A percentile compares a stretch with the other conserved stretches of the same genome.
Evolutionary conservation across 1,284 basidiomycete species (phyloP).

Genomic region (Ustilago esculenta): DNA sequence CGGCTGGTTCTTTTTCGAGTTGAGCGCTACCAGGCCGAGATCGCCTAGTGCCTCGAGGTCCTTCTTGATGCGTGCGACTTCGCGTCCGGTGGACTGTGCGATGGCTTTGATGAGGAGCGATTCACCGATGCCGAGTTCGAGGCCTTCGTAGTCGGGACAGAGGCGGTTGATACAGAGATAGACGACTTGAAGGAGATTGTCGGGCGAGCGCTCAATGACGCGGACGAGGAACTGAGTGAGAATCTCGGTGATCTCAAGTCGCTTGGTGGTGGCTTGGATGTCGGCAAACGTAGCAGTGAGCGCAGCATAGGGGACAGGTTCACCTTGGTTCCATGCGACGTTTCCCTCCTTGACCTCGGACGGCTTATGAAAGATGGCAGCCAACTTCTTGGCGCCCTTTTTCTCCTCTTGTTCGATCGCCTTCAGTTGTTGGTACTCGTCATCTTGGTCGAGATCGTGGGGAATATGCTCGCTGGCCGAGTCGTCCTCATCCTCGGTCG

Average conservation of each 20-base stretch:
- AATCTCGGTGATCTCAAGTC: constrained; percentile 88
- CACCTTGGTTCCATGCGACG: constrained; percentile 80
- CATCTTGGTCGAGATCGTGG: constrained; percentile 43
- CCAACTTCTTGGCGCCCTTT: constrained; percentile 45
- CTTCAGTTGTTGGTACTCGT: constrained; percentile 53
- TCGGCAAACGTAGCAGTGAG: constrained; percentile 86
- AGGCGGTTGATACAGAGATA: constrained; percentile 98
- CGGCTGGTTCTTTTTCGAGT: constrained; percentile 90
- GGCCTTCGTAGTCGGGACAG: constrained; percentile 92
- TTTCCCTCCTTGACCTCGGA: constrained; percentile 76
- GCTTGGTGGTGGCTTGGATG: constrained; percentile 95
- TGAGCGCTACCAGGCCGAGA: constrained; percentile 91
- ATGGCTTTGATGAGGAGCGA: constrained; percentile 94
- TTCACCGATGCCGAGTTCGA: constrained; percentile 97
- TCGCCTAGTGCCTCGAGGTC: constrained; percentile 95
- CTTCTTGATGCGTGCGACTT: constrained; percentile 81
- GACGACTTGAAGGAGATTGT: constrained; percentile 83
- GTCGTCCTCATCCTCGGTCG: constrained; percentile 9
- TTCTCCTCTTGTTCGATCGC: constrained; percentile 42
- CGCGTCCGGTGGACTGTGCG: constrained; percentile 90
- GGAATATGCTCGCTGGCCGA: constrained; percentile 61
- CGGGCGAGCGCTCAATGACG: constrained; percentile 82
- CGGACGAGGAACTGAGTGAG: constrained; percentile 88
- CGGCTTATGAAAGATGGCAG: constrained; percentile 55
- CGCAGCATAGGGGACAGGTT: constrained; percentile 90